Percentiles rank a stretch among this genome's conserved stretches.
Conservation (phyloP, 345 rosid species). For the Litchi chinensis region DNA sequence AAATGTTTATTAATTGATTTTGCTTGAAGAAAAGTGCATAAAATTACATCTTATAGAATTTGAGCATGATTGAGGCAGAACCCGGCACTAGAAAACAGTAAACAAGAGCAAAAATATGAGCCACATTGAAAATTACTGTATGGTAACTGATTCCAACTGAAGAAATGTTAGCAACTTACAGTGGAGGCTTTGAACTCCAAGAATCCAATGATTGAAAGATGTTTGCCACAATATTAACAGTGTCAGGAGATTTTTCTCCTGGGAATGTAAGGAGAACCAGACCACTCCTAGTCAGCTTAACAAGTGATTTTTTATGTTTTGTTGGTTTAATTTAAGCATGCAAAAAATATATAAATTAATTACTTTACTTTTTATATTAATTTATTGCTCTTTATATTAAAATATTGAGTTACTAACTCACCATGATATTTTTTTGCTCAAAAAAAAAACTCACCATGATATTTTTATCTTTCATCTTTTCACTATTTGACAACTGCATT, state of each 20-base stretch:
- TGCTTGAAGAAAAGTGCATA: neutral
- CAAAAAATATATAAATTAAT: too few relatives aligned
- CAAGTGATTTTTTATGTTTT: conserved; percentile 45
- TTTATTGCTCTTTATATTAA: too few relatives aligned
- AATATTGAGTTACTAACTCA: too few relatives aligned
- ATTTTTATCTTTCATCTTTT: too few relatives aligned
- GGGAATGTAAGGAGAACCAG: conserved; percentile 74
- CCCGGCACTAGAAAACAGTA: neutral
- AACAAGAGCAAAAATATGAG: neutral
- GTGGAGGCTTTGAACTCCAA: conserved; percentile 58
- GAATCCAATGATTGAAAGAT: conserved; percentile 57
- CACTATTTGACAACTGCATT: too few relatives aligned
- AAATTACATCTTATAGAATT: neutral
- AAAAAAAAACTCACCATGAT: too few relatives aligned
- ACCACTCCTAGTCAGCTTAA: conserved; percentile 84
- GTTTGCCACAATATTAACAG: conserved; percentile 50
- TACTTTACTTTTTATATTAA: too few relatives aligned
- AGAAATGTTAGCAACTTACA: conserved; percentile 46
- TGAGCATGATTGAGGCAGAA: neutral
- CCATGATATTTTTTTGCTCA: too few relatives aligned
- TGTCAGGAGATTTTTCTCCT: conserved; percentile 39
- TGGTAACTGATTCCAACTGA: neutral
- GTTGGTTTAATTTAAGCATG: too few relatives aligned
- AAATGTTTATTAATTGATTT: neutral
- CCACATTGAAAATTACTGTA: neutral